A percentile compares a stretch with the other conserved stretches of the same genome.
These are phyloP conservation scores for Hypoxylon cercidicola DNA, from an alignment of 495 filamentous ascomycete species.

Conservation along the genomic window DNA sequence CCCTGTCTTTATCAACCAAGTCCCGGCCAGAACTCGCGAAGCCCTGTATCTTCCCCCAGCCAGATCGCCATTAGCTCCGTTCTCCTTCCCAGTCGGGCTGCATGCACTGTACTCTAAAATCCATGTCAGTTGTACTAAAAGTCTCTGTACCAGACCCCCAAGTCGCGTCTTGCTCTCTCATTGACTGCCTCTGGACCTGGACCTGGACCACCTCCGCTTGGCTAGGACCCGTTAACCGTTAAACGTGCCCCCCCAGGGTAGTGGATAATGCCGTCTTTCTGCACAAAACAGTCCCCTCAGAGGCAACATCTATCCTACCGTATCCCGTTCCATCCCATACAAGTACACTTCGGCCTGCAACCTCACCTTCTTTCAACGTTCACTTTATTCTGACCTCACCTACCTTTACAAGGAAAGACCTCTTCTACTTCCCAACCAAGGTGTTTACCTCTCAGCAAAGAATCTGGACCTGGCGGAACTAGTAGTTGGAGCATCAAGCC, in stretches of 20 bases:
- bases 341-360: constrained; percentile 61
- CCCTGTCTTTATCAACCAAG: constrained; percentile 43
- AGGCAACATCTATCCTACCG: constrained; percentile 54
- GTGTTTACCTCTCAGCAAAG: constrained; percentile 32
- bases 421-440: constrained; percentile 23
- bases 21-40: constrained; percentile 45
- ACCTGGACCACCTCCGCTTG: constrained; percentile 50
- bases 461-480: constrained; percentile 32
- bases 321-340: constrained; percentile 57
- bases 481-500: constrained; percentile 29
- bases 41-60: constrained; percentile 50
- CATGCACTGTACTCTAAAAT: constrained; percentile 55
- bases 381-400: constrained; percentile 55
- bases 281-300: constrained; percentile 61
- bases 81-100: constrained; percentile 66
- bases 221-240: constrained; percentile 53
- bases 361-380: constrained; percentile 51
- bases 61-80: constrained; percentile 60
- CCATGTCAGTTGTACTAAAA: constrained; percentile 58
- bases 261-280: constrained; percentile 60
- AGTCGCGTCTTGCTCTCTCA: constrained; percentile 49
- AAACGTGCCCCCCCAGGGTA: constrained; percentile 50
- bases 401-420: constrained; percentile 44
- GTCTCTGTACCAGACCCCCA: constrained; percentile 53
- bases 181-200: constrained; percentile 47